phyloP scores from a whole-genome alignment of 495 filamentous ascomycete species.

The Aeminium ludgeri region DNA sequence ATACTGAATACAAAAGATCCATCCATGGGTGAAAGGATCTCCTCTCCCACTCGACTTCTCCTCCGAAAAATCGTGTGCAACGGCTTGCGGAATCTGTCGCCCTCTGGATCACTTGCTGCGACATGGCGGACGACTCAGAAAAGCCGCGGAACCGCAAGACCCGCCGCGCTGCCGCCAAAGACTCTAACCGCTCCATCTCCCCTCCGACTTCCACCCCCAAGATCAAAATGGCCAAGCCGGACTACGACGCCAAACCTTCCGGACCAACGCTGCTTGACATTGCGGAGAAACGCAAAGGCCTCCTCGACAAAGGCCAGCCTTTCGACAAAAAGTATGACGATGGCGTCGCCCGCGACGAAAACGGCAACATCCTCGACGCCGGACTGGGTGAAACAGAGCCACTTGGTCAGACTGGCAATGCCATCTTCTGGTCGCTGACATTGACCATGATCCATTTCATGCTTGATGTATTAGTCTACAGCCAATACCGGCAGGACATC shows the following conservation, averaged over 20 bases:
- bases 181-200: conserved; percentile 9
- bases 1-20: too few species aligned
- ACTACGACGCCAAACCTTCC: conserved; percentile 20
- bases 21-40: too few species aligned
- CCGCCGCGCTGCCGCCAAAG: conserved; percentile 18
- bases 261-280: conserved; percentile 42
- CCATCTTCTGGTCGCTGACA: conserved; percentile 52
- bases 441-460: conserved; percentile 73
- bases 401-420: conserved; percentile 39
- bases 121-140: conserved; percentile 11
- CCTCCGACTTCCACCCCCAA: conserved; percentile 9
- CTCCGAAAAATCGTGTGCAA: too few species aligned
- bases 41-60: too few species aligned
- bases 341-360: conserved; percentile 20
- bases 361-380: conserved; percentile 15
- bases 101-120: too few species aligned
- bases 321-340: conserved; percentile 17
- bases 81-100: too few species aligned
- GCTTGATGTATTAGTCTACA: conserved; percentile 74
- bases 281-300: conserved; percentile 40
- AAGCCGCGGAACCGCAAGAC: conserved; percentile 33
- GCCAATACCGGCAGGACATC: conserved; percentile 68
- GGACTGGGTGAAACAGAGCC: conserved; percentile 20
- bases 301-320: conserved; percentile 26
- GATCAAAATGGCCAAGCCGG: conserved; percentile 5